Percentiles rank a stretch among this genome's conserved stretches.
Evolutionary conservation across 306 rosid genomes (phyloP).

Genomic region (Medicago arabica): DNA sequence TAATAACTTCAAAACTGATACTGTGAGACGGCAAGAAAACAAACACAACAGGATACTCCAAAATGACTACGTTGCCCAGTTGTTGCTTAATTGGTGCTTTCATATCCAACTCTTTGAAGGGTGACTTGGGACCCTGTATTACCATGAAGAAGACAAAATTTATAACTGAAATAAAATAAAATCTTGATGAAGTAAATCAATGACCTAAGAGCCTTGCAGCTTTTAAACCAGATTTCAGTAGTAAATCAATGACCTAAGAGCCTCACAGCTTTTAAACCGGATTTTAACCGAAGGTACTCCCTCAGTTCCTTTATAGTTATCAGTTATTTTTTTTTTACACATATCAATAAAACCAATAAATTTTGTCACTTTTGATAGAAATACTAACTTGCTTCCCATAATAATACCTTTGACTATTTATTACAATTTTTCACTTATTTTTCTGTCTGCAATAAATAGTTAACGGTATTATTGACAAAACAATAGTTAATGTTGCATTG

Average conservation of each 20-base stretch:
- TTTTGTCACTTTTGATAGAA: no score
- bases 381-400: no score
- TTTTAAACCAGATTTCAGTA: conserved; percentile 7
- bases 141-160: conserved; percentile 38
- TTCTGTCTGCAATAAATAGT: no score
- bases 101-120: conserved; percentile 72
- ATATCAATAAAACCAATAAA: no score
- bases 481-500: no score
- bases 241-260: not conserved
- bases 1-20: conserved; percentile 66
- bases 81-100: conserved; percentile 75
- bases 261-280: conserved; percentile 4
- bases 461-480: no score
- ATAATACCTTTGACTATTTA: no score
- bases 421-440: no score
- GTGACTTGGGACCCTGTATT: conserved; percentile 68
- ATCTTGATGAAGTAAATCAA: not conserved
- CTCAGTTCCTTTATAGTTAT: no score
- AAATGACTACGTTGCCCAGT: conserved; percentile 57
- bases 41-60: conserved; percentile 87
- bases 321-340: no score
- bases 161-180: conserved; percentile 13
- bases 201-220: not conserved
- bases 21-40: conserved; percentile 73
- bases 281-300: conserved; percentile 2